Evolutionary conservation across 345 rosid species (phyloP).

Genomic region (Streptanthus diversifolius): DNA sequence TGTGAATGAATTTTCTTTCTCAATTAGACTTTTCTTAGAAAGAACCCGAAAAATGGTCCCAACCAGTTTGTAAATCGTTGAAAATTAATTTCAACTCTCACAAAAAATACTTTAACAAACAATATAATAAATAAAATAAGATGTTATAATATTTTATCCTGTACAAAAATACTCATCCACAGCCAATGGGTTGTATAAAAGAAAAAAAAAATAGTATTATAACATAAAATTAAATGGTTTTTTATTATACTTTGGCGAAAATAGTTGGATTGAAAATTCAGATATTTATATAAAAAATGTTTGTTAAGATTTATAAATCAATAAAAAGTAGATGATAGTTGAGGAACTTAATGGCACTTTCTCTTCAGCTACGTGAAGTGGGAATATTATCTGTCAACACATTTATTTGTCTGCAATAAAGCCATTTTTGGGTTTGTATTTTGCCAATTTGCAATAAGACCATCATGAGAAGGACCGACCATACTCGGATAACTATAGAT

Average conservation of each 20-base stretch:
- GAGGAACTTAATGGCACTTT: conserved; percentile 28
- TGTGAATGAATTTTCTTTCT: conserved; percentile 4
- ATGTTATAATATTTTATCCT: neutral
- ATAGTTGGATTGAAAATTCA: neutral
- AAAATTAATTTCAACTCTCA: conserved; percentile 6
- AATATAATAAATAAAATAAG: neutral
- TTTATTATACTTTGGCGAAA: neutral
- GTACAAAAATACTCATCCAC: neutral
- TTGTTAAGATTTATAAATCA: neutral
- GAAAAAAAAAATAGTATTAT: neutral
- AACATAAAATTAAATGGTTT: neutral
- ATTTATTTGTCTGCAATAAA: conserved; percentile 9
- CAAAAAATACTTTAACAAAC: neutral
- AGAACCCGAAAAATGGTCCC: neutral
- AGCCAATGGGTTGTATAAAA: neutral
- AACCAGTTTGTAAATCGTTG: neutral
- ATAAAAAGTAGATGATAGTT: conserved; percentile 15
- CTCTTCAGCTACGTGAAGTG: conserved; percentile 11
- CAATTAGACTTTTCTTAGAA: conserved; percentile 4
- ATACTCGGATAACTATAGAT: conserved; percentile 8
- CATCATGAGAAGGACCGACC: conserved; percentile 32
- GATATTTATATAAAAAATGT: neutral
- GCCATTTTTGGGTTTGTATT: conserved; percentile 25
- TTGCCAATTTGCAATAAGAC: conserved; percentile 24
- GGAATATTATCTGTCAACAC: conserved; percentile 19